Base-by-base conservation (phyloP, 2,329 filamentous ascomycete genomes). In the Colletotrichum euphorbiae region DNA sequence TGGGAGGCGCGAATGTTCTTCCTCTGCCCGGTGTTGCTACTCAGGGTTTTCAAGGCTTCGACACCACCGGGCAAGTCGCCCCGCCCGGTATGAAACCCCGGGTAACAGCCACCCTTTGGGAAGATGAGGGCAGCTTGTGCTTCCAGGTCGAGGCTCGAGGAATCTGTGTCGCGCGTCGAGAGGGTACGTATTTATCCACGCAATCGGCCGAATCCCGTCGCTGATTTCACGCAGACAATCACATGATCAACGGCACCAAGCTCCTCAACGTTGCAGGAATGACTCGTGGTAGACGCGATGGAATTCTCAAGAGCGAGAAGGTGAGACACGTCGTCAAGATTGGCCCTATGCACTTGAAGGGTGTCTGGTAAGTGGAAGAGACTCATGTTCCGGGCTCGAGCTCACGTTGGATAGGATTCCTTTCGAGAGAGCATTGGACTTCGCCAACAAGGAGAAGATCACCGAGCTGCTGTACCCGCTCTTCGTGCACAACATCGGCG, bases 391-490 rank as follows among this genome's bases (percentile, higher is more conserved):
- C 17, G 15, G 52, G 40, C 8, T 36, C 6, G 3, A 19, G 7
- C 69, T 69, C 45, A 71, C 31, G 12, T 46, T n/a, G 7, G n/a
- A 24, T 73, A 98, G 94, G 94, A 99, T 99, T 75, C 96, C 96
- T 2, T 98, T 97, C 75, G 96, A 98, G 74, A 91, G 96, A 72
- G 96, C 96, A n/a, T 83, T 99, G 61, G 96, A 98, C 75, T 98
- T 99, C 78, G 96, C 96, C 72, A 99, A 99, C 84, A 98, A 98
- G 86, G 96, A 99, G 81, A 98, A 98, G 83, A 99, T 98, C 71
- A 98, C 96, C 0, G 95, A 98, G 80, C 84, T 94, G 54, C 83
- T 98, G 62, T 99, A 98, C 79, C 96, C 96, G 59, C 85, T 99
- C 55, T 99, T 99, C 78, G 96, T 98, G 43, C 94, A 98, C 80